Evolutionary conservation across 371 early-diverging fungal species (phyloP).

Genomic region (Mortierella sp.): DNA sequence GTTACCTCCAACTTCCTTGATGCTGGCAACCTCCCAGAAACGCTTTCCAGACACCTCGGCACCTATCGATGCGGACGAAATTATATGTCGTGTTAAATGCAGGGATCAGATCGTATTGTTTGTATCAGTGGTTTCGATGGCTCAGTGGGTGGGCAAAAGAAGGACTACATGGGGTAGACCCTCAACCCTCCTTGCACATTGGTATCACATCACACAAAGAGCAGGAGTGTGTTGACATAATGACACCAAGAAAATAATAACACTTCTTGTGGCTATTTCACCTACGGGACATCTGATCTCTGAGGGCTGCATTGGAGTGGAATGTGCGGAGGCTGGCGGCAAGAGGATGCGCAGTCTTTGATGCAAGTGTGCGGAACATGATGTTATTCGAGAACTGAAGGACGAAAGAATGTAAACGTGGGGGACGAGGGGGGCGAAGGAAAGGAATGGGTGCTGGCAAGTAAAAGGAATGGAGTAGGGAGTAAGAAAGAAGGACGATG

Average conservation of each 20-base stretch:
- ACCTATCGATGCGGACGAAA: conserved; percentile 40
- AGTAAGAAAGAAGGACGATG: background rate
- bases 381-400: background rate
- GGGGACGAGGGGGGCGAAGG: too few species aligned
- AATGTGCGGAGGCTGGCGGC: conserved; percentile 21
- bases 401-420: background rate
- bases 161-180: too few species aligned
- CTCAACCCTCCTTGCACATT: background rate
- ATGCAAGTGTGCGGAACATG: conserved; percentile 40
- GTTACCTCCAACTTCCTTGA: conserved; percentile 72
- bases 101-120: background rate
- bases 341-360: conserved; percentile 20
- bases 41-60: conserved; percentile 75
- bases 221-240: too few species aligned
- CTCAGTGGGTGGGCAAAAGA: too few species aligned
- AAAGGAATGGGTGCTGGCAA: background rate
- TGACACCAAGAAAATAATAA: too few species aligned
- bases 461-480: background rate
- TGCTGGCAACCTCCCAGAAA: conserved; percentile 81
- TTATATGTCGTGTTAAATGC: background rate
- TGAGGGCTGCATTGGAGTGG: conserved; percentile 38
- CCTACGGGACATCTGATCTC: conserved; percentile 55
- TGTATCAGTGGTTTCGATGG: background rate
- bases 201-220: too few species aligned
- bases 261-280: too few species aligned